A percentile compares a stretch with the other conserved stretches of the same genome.
Evolutionary conservation across 2,329 filamentous ascomycete genomes (phyloP).

Genomic region (Ceratocystis cubensis): DNA sequence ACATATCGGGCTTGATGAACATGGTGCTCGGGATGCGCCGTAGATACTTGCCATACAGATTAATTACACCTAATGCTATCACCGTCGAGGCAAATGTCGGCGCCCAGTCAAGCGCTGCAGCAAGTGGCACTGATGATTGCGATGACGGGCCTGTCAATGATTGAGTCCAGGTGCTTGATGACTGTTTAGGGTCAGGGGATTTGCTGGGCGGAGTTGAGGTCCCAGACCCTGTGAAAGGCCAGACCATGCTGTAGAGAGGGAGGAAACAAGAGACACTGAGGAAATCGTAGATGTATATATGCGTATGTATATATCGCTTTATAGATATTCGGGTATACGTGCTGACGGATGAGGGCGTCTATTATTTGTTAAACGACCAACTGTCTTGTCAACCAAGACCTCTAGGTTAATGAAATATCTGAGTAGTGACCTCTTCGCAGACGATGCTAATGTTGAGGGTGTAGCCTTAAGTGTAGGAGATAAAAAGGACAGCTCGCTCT

Average conservation of each 20-base stretch:
- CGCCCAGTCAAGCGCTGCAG: constrained; percentile 30
- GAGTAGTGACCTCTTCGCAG: background rate
- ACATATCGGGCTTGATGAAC: constrained; percentile 62
- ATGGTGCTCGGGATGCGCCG: constrained; percentile 69
- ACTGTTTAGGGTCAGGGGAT: constrained; percentile 22
- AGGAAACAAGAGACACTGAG: background rate
- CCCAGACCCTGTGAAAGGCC: constrained; percentile 31
- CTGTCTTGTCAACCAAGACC: background rate
- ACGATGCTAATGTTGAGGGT: background rate
- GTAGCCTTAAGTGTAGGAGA: background rate
- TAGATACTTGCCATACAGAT: constrained; percentile 62
- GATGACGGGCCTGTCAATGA: constrained; percentile 26
- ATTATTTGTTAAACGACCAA: background rate
- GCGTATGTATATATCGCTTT: background rate
- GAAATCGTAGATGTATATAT: background rate
- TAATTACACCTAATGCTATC: constrained; percentile 30
- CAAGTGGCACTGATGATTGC: constrained; percentile 24
- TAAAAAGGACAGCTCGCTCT: background rate
- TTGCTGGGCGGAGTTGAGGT: constrained; percentile 14
- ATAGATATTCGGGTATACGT: background rate
- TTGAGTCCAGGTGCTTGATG: constrained; percentile 31
- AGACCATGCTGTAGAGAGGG: constrained; percentile 28
- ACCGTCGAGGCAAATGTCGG: constrained; percentile 31
- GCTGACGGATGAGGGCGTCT: background rate
- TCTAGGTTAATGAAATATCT: background rate